Percentiles rank a stretch among this genome's conserved stretches.
phyloP scores from a whole-genome alignment of 192 early-diverging fungal species.

The Irineochytrium annulatum region DNA sequence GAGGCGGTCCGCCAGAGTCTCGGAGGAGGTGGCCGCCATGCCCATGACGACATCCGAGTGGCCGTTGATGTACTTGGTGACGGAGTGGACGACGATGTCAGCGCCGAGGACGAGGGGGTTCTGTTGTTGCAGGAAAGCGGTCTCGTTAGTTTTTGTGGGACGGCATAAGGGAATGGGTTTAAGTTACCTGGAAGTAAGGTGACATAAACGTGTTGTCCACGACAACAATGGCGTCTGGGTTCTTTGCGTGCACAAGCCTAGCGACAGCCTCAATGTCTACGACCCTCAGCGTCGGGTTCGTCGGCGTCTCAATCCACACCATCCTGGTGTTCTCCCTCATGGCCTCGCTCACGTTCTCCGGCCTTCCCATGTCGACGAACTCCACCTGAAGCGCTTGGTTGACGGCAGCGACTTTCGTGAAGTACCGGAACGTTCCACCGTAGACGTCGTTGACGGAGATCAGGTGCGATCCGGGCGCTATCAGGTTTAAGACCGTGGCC shows the following conservation, averaged over 20 bases:
- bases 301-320: constrained; percentile 86
- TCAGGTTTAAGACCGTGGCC: constrained; percentile 81
- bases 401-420: constrained; percentile 47
- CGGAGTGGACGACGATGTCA: constrained; percentile 96
- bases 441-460: constrained; percentile 94
- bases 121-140: background rate
- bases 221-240: constrained; percentile 67
- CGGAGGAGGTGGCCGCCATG: constrained; percentile 76
- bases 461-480: constrained; percentile 78
- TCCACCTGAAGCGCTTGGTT: constrained; percentile 77
- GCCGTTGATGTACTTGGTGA: constrained; percentile 94
- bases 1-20: constrained; percentile 68
- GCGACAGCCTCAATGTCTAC: constrained; percentile 84
- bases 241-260: constrained; percentile 65
- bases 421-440: constrained; percentile 66
- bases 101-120: constrained; percentile 87
- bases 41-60: constrained; percentile 99
- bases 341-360: constrained; percentile 59
- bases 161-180: constrained; percentile 64
- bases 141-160: constrained; percentile 49
- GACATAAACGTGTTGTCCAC: constrained; percentile 99
- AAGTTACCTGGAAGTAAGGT: constrained; percentile 72
- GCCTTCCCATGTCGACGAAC: constrained; percentile 79
- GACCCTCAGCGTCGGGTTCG: constrained; percentile 93
- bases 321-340: constrained; percentile 79